Evolutionary conservation across 2,329 filamentous ascomycete species (phyloP), one percentile per base, ranked within the genome.

Genomic region (Aspergillus eucalypticola): DNA sequence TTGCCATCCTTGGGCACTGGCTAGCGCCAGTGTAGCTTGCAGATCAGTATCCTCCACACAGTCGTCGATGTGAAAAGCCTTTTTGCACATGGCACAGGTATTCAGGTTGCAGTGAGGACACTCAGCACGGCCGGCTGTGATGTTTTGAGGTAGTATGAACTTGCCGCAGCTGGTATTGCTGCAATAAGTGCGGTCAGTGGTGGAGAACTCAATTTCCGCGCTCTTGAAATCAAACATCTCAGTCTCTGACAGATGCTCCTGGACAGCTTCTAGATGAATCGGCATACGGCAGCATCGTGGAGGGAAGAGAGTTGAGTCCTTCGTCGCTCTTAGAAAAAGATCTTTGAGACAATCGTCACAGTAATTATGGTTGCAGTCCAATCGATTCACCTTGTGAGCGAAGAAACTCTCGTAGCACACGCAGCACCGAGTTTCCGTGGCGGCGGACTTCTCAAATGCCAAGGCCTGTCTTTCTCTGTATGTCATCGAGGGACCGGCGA

Each of bases 271-370:
- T 5, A 60, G 19, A 7, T 35, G 54, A 11, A 62, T 62, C 29
- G n/a, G 32, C 13, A n/a, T 39, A 8, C 53, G 15, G 8, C 60
- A 60, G 52, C 57, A 62, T 11, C 23, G 56, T 1, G 60, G 60
- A 0, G 60, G 60, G 4, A 60, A 62, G 0, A 62, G 42, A 10
- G 35, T 23, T 21, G 60, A 15, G 19, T 62, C 60, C 11, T 46
- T 48, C 0, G 44, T 58, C 2, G 54, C 58, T 42, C 27, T 35
- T 2, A 35, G 10, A 25, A 60, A 60, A 4, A 58, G 29, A n/a
- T 48, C 19, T 11, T 27, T 51, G 7, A 60, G 35, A 8, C 60
- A 62, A 13, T 19, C 15, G 15, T 11, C 23, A 17, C 60, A 62
- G 39, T 60, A 62, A 15, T n/a, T 4, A 8, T 55, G 32, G 5